Conservation (phyloP, 768 basidiomycete species). For the Leccinum barrowsii region DNA sequence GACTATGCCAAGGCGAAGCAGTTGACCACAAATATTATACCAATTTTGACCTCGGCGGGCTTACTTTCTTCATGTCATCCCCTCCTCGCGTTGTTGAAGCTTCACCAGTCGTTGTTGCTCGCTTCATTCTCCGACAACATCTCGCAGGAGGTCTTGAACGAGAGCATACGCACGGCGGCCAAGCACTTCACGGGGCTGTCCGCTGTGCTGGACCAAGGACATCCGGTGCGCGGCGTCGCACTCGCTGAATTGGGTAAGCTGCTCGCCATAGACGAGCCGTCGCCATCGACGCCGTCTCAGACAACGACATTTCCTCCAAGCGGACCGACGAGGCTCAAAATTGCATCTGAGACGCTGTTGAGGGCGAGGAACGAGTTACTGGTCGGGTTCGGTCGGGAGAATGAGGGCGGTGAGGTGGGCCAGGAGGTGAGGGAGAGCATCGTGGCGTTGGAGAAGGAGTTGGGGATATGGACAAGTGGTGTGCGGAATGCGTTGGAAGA, state of each 20-base stretch:
- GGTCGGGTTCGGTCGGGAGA: slow-evolving; percentile 68
- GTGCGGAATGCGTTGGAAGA: slow-evolving; percentile 55
- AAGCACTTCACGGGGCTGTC: slow-evolving; percentile 52
- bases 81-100: slow-evolving; percentile 67
- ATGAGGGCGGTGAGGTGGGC: slow-evolving; percentile 72
- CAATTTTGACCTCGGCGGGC: slow-evolving; percentile 55
- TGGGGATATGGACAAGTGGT: slow-evolving; percentile 65
- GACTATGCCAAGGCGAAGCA: slow-evolving; percentile 58
- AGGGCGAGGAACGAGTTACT: slow-evolving; percentile 57
- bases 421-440: slow-evolving; percentile 55
- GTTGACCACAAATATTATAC: slow-evolving; percentile 62
- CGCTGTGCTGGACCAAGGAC: slow-evolving; percentile 54
- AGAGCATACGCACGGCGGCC: slow-evolving; percentile 55
- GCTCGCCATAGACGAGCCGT: slow-evolving; percentile 72
- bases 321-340: slow-evolving; percentile 56
- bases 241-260: slow-evolving; percentile 80
- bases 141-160: slow-evolving; percentile 56
- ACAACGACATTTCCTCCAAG: slow-evolving; percentile 56
- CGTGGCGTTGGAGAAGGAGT: slow-evolving; percentile 66
- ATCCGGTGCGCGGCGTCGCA: slow-evolving; percentile 75
- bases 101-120: slow-evolving; percentile 67
- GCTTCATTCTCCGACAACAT: slow-evolving; percentile 39
- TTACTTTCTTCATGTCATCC: slow-evolving; percentile 72
- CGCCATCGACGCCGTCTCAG: slow-evolving; percentile 30
- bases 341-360: slow-evolving; percentile 63